Percentiles rank a stretch among this genome's conserved stretches.
These are phyloP conservation scores for Saccharum hybrid DNA, from an alignment of 202 grass and related monocot genomes.

Conservation along the genomic window DNA sequence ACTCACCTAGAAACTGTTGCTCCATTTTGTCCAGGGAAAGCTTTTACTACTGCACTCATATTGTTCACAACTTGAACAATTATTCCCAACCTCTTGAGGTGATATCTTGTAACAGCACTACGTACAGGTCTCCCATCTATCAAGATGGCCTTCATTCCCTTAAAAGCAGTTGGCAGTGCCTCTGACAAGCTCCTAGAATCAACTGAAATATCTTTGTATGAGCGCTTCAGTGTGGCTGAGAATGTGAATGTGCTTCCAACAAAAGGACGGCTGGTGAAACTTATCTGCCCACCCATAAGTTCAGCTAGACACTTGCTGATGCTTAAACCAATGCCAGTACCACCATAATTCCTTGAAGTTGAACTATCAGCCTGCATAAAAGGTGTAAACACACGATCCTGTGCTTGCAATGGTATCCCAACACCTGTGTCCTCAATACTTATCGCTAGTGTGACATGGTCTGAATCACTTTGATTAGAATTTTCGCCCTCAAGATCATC, in stretches of 20 bases:
- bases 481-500: constrained; percentile 43
- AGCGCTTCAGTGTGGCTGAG: constrained; percentile 60
- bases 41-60: constrained; percentile 55
- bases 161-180: constrained; percentile 64
- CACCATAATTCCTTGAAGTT: constrained; percentile 92
- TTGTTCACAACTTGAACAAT: constrained; percentile 63
- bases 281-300: constrained; percentile 91
- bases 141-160: constrained; percentile 72
- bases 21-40: constrained; percentile 63
- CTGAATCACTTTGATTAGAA: constrained; percentile 39
- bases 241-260: constrained; percentile 95
- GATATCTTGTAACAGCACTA: constrained; percentile 82
- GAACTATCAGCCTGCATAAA: constrained; percentile 99
- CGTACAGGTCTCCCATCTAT: constrained; percentile 78
- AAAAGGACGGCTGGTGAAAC: constrained; percentile 73
- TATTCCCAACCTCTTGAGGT: constrained; percentile 89
- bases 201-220: constrained; percentile 45
- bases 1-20: constrained; percentile 50
- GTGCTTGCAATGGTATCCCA: constrained; percentile 85
- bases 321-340: constrained; percentile 95
- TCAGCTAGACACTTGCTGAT: constrained; percentile 94
- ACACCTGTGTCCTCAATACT: constrained; percentile 92
- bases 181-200: constrained; percentile 64
- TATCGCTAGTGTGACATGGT: constrained; percentile 65
- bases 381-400: constrained; percentile 89